These are phyloP conservation scores for Acer saccharum DNA, from an alignment of 345 rosid genomes.

Conservation along the genomic window DNA sequence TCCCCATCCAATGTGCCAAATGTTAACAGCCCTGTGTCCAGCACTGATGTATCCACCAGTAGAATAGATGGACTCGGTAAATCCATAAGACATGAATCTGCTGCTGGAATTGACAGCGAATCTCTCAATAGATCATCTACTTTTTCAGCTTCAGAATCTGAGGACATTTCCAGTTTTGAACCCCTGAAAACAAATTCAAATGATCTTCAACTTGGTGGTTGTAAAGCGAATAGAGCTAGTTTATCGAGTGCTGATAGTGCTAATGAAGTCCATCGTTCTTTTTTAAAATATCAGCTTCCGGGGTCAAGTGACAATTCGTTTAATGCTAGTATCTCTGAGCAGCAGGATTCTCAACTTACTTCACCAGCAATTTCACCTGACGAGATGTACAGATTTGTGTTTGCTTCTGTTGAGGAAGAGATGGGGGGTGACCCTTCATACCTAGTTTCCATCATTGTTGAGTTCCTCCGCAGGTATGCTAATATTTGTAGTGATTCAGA, in stretches of 20 bases:
- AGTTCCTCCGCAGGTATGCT: slow-evolving; percentile 84
- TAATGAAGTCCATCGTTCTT: slow-evolving; percentile 35
- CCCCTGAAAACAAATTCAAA: slow-evolving; percentile 40
- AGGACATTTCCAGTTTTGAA: slow-evolving; percentile 42
- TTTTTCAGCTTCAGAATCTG: slow-evolving; percentile 52
- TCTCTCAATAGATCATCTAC: slow-evolving; percentile 36
- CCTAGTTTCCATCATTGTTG: slow-evolving; percentile 75
- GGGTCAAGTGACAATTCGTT: slow-evolving; percentile 44
- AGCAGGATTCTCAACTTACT: slow-evolving; percentile 67
- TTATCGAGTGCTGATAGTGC: slow-evolving; percentile 37
- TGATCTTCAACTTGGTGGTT: slow-evolving; percentile 24
- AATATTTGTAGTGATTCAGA: slow-evolving; percentile 11
- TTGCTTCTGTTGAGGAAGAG: slow-evolving; percentile 85
- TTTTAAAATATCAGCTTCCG: slow-evolving; percentile 40
- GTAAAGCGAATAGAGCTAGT: slow-evolving; percentile 39
- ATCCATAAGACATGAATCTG: slow-evolving; percentile 36
- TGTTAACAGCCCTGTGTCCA: slow-evolving; percentile 27
- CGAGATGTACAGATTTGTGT: slow-evolving; percentile 86
- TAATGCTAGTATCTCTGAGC: slow-evolving; percentile 52
- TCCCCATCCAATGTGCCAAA: slow-evolving; percentile 39
- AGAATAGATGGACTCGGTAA: slow-evolving; percentile 39
- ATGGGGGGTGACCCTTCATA: slow-evolving; percentile 87
- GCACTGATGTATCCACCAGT: slow-evolving; percentile 39
- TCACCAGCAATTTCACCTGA: slow-evolving; percentile 91
- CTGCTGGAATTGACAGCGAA: slow-evolving; percentile 34